phyloP scores from a whole-genome alignment of 2,329 filamentous ascomycete genomes.

The Beauveria sp. region DNA sequence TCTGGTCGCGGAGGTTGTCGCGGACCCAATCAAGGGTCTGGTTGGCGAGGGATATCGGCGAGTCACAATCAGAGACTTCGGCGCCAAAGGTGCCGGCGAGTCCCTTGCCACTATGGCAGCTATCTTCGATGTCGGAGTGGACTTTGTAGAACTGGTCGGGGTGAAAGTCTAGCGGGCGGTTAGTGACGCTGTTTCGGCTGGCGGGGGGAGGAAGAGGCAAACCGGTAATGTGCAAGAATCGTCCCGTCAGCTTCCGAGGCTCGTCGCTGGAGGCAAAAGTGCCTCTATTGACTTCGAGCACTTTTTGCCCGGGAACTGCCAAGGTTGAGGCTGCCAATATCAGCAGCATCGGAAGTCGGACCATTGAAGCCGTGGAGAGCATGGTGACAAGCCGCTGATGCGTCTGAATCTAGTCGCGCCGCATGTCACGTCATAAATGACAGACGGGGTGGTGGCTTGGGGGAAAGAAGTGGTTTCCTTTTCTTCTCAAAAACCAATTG shows the following conservation, averaged over 20 bases:
- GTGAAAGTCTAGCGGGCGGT: conserved; percentile 63
- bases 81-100: conserved; percentile 75
- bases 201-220: conserved; percentile 20
- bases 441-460: not conserved
- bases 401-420: not conserved
- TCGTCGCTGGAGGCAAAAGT: not conserved
- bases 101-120: conserved; percentile 75
- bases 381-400: not conserved
- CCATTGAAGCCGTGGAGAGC: not conserved
- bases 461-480: too few species aligned
- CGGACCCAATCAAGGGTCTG: conserved; percentile 86
- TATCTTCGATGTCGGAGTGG: conserved; percentile 62
- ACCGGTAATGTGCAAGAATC: conserved; percentile 88
- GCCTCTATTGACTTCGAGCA: not conserved
- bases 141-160: conserved; percentile 81
- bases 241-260: conserved; percentile 51
- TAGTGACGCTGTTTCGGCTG: not conserved
- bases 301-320: not conserved
- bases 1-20: conserved; percentile 63
- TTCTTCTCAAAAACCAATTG: not conserved
- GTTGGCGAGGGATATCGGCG: conserved; percentile 71
- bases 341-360: conserved; percentile 6
- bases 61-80: conserved; percentile 82
- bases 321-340: not conserved
- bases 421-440: conserved; percentile 4